Conservation (phyloP, 2,329 filamentous ascomycete species). For the Dactylellina parvicollis region DNA sequence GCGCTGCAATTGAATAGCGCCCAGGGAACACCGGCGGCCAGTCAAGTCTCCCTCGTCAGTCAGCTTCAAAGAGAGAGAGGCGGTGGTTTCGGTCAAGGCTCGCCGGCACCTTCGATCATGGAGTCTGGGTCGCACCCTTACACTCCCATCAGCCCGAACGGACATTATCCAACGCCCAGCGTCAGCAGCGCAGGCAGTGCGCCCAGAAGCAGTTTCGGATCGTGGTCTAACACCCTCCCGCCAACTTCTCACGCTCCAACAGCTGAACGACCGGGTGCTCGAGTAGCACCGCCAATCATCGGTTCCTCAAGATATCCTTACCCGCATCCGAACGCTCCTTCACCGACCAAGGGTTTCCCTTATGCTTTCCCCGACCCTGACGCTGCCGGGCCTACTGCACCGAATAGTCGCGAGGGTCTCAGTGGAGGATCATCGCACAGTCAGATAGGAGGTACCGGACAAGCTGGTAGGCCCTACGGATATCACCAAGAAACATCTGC, state of each 20-base stretch:
- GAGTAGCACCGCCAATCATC: conserved; percentile 58
- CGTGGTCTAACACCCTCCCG: conserved; percentile 52
- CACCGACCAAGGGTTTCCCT: conserved; percentile 58
- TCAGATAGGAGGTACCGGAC: conserved; percentile 25
- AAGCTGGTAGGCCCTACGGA: conserved; percentile 47
- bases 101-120: conserved; percentile 54
- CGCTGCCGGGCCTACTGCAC: conserved; percentile 55
- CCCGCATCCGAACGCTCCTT: conserved; percentile 58
- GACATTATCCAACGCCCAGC: conserved; percentile 50
- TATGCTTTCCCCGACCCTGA: conserved; percentile 59
- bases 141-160: conserved; percentile 49
- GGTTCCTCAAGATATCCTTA: conserved; percentile 57
- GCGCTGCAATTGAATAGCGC: conserved; percentile 54
- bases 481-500: conserved; percentile 43
- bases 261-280: conserved; percentile 41
- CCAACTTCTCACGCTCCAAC: conserved; percentile 42
- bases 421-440: conserved; percentile 11
- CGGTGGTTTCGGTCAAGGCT: conserved; percentile 55
- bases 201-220: conserved; percentile 52
- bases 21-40: conserved; percentile 57
- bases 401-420: conserved; percentile 49
- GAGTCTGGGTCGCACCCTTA: conserved; percentile 47
- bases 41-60: conserved; percentile 58
- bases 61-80: conserved; percentile 58
- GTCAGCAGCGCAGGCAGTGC: conserved; percentile 53